Base-by-base conservation (phyloP, 2,329 filamentous ascomycete genomes). In the Xylaria multiplex region DNA sequence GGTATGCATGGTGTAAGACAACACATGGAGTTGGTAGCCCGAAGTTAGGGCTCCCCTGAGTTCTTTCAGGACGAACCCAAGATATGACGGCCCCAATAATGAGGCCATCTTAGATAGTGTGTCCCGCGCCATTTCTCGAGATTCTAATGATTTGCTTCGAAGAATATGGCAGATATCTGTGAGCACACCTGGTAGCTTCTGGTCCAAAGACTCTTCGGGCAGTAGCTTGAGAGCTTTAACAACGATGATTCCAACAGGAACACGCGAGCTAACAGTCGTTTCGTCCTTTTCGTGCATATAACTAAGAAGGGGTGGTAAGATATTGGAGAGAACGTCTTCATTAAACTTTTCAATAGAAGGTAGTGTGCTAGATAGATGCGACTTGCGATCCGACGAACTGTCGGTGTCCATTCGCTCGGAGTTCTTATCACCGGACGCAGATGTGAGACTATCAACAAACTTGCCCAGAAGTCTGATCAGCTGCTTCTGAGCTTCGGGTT, bases 211-310 rank as follows among this genome's bases (percentile, higher is more conserved):
- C 6, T 90, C 83, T 54, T 88, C 82, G 0, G 96, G 91, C 27
- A 99, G 84, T 19, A 97, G 82, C 66, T 91, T 91, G 59, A 99
- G 82, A 16, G 98, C 85, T 78, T 97, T 97, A 67, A 97, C 91
- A 49, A 95, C 88, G 32, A 96, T 93, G 42, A 97, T 88, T 30
- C 93, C 94, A 5, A 97, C 91, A 0, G 95, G 94, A 40, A 97
- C 91, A 77, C 96, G 92, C 59, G 96, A 88, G 80, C 94, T 97
- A 78, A 99, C 95, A 56, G 93, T 94, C 1, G 93, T 90, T 77
- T 99, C 96, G 69, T 98, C 93, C 78, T 97, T 98, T 73, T 97
- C 90, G 73, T 97, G 94, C 32, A 98, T 86, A 76, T 97, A 96
- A 52, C 89, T 87, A n/a, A 90, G 85, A 37, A 99, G 81, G 19